A percentile compares a stretch with the other conserved stretches of the same genome.
Conservation (phyloP, 2,329 filamentous ascomycete genomes). For the Immersiporthe knoxdaviesiana region DNA sequence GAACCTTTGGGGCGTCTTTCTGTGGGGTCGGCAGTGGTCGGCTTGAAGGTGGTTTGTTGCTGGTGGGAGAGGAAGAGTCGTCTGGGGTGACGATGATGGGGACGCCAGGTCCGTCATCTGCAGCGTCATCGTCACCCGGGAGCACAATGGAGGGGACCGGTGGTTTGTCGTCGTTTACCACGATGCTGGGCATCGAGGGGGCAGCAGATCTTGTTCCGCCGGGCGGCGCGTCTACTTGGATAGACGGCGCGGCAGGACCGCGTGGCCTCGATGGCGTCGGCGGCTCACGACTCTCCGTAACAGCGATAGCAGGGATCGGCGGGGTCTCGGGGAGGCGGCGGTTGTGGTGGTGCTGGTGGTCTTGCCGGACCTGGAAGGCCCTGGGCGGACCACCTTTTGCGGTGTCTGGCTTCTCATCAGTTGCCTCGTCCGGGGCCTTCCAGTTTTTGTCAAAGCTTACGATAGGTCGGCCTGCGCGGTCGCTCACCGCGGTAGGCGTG, state of each 20-base stretch:
- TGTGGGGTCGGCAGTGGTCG: conserved; percentile 55
- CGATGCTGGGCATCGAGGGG: conserved; percentile 56
- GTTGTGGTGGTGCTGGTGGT: conserved; percentile 30
- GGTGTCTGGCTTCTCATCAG: conserved; percentile 68
- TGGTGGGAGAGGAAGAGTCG: conserved; percentile 34
- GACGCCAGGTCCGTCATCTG: conserved; percentile 36
- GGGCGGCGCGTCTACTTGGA: conserved; percentile 51
- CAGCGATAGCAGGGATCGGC: conserved; percentile 58
- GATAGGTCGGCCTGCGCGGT: conserved; percentile 87
- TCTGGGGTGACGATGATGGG: conserved; percentile 53
- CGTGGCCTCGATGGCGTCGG: conserved; percentile 41
- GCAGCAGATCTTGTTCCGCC: conserved; percentile 25
- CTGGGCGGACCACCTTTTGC: conserved; percentile 29
- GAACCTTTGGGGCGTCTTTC: conserved; percentile 38
- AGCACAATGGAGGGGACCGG: conserved; percentile 53
- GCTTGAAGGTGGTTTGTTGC: conserved; percentile 38
- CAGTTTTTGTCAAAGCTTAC: conserved; percentile 93
- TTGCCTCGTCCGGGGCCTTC: conserved; percentile 71
- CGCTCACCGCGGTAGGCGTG: conserved; percentile 87
- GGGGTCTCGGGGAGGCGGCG: conserved; percentile 36
- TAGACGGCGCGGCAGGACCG: conserved; percentile 45
- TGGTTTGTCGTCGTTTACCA: conserved; percentile 44
- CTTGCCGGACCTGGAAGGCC: conserved; percentile 34
- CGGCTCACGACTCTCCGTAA: conserved; percentile 51
- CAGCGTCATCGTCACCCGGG: conserved; percentile 38